These are phyloP conservation scores for Trametes elegans DNA, from an alignment of 768 basidiomycete species.

Conservation along the genomic window DNA sequence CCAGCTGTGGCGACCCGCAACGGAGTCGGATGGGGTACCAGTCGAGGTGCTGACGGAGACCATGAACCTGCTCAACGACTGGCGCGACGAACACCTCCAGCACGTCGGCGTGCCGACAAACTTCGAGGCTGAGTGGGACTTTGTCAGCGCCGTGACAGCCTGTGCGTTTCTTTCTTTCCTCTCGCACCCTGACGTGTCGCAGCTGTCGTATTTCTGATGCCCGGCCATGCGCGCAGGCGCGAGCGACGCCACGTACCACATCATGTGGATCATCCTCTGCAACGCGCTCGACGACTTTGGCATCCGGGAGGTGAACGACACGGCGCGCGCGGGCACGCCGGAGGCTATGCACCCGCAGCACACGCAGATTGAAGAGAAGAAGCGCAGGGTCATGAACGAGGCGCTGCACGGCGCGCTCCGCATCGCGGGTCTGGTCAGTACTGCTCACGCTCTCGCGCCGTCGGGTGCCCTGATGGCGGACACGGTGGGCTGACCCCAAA, in stretches of 20 bases:
- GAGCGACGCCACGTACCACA: slow-evolving; percentile 87
- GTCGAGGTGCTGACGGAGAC: slow-evolving; percentile 59
- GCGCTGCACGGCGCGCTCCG: slow-evolving; percentile 82
- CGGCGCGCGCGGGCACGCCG: slow-evolving; percentile 36
- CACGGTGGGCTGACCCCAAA: no score
- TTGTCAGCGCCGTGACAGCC: slow-evolving; percentile 70
- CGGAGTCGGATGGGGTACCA: slow-evolving; percentile 76
- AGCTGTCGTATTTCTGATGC: slow-evolving; percentile 32
- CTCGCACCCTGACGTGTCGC: background rate
- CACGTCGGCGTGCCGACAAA: slow-evolving; percentile 85
- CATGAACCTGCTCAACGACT: slow-evolving; percentile 56
- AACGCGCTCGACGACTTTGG: slow-evolving; percentile 84
- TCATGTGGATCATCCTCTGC: slow-evolving; percentile 86
- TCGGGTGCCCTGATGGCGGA: background rate
- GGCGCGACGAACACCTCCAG: slow-evolving; percentile 74
- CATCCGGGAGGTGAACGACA: slow-evolving; percentile 66
- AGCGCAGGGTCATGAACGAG: slow-evolving; percentile 74
- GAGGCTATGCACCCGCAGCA: slow-evolving; percentile 38
- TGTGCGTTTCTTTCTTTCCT: slow-evolving; percentile 37
- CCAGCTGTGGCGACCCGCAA: slow-evolving; percentile 76
- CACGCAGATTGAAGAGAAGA: slow-evolving; percentile 57
- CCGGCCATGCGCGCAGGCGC: slow-evolving; percentile 53
- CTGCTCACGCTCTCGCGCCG: no score
- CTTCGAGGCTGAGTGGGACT: slow-evolving; percentile 88
- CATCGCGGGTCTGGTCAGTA: slow-evolving; percentile 82